A percentile compares a stretch with the other conserved stretches of the same genome.
Evolutionary conservation across 768 basidiomycete genomes (phyloP).

Genomic region (Dendrothele bispora): DNA sequence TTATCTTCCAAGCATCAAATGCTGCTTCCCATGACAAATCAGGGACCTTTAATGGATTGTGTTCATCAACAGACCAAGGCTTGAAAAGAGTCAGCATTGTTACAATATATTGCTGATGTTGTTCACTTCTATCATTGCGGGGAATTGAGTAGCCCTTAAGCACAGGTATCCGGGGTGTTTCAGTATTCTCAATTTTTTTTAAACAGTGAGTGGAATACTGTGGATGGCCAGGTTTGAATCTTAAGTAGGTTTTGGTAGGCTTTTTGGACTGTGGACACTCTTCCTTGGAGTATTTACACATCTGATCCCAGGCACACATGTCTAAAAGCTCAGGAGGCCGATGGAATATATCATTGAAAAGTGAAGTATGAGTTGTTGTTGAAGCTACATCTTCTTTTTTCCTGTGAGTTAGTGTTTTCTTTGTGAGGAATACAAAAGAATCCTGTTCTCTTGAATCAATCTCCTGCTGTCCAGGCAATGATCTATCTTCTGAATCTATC

Average conservation of each 20-base stretch:
- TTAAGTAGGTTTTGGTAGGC: conserved; percentile 3
- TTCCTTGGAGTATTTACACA: background rate
- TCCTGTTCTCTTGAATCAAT: background rate
- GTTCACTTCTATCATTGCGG: background rate
- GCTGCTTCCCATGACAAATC: too few relatives aligned
- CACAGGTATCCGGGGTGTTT: background rate
- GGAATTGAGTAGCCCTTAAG: conserved; percentile 7
- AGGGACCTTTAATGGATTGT: background rate
- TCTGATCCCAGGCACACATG: background rate
- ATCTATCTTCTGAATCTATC: too few relatives aligned
- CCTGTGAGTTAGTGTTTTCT: too few relatives aligned
- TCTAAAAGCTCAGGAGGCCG: background rate
- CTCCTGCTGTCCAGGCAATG: background rate
- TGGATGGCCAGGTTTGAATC: conserved; percentile 10
- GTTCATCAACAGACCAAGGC: background rate
- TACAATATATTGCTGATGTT: conserved; percentile 5
- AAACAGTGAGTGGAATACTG: conserved; percentile 10
- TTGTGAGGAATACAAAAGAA: too few relatives aligned
- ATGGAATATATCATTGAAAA: too few relatives aligned
- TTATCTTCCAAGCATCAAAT: too few relatives aligned
- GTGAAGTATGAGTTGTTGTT: too few relatives aligned
- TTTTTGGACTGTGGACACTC: background rate
- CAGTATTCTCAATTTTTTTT: background rate
- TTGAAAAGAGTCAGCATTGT: background rate
- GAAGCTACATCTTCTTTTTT: too few relatives aligned